Base-by-base conservation (phyloP, 2,329 filamentous ascomycete genomes). In the Truncatella angustata region DNA sequence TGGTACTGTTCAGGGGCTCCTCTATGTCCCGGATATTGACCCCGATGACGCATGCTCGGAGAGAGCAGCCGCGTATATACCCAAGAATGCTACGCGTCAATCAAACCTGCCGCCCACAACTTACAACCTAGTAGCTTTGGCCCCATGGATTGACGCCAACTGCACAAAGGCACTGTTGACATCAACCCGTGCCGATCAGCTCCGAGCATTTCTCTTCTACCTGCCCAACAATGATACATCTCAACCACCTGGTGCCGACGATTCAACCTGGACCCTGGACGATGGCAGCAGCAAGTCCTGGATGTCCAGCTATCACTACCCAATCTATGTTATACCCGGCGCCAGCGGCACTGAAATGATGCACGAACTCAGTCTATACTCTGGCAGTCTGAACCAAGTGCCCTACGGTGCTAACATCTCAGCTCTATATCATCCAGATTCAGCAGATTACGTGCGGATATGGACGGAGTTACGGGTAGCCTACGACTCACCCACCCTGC, bases 311-410 rank as follows among this genome's bases (percentile, higher is more conserved):
- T 87, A 87, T 62, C 76, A 80, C 24, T 96, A 85, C 61, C 92
- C 93, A 0, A 84, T 96, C 11, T 97, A 94, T 70, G 91, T 90
- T 36, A 75, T 97, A 14, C 81, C 90, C 0, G 85, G 88, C 5
- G 69, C 74, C 9, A 77, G 82, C 18, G 93, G 91, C 20, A 68
- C 73, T 11, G 73, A 78, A 30, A 79, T 96, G 69, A 87, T 96
- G 78, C 66, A 79, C 7, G 80, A 90, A 63, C 74, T 95, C 35
- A 82, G 84, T 35, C 72, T 81, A 21, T 97, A 96, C 67, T 95
- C 90, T 4, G 89, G 89, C 28, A 87, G 88, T 61, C 70, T 93
- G 56, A 84, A 80, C 1, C 63, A 78, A 35, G 77, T 85, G 2
- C 85, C 85, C 4, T 77, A 79, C 54, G 82, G 82, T 36, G 64